Conservation (phyloP, 2,329 filamentous ascomycete species). For the Cadophora gregata region DNA sequence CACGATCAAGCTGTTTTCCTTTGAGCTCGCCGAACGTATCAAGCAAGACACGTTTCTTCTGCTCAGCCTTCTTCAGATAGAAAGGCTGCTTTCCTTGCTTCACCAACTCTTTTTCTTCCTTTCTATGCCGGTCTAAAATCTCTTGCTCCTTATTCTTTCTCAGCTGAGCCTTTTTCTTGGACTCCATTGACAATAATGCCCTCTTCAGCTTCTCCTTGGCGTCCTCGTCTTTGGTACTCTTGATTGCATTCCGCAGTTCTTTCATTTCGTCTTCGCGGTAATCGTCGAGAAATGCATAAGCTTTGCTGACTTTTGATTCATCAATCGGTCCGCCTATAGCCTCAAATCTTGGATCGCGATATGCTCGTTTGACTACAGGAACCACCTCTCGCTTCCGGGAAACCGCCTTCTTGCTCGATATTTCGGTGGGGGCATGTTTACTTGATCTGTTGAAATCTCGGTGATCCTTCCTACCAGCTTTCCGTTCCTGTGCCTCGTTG, state of each 20-base stretch:
- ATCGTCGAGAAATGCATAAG: conserved; percentile 87
- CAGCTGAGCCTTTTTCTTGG: conserved; percentile 72
- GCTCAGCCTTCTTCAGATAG: conserved; percentile 89
- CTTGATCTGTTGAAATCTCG: conserved; percentile 60
- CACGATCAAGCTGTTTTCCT: conserved; percentile 81
- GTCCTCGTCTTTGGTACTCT: conserved; percentile 68
- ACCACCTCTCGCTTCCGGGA: conserved; percentile 80
- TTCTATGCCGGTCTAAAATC: conserved; percentile 76
- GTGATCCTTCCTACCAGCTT: conserved; percentile 47
- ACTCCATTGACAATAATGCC: conserved; percentile 78
- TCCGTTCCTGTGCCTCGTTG: conserved; percentile 50
- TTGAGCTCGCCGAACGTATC: conserved; percentile 85
- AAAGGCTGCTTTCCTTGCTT: conserved; percentile 91
- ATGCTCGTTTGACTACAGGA: conserved; percentile 59
- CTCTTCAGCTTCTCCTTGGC: conserved; percentile 75
- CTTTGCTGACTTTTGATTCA: conserved; percentile 65
- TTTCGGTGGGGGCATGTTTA: conserved; percentile 88
- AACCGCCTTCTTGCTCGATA: conserved; percentile 83
- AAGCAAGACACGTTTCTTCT: conserved; percentile 83
- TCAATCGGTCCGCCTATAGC: conserved; percentile 62
- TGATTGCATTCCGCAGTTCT: conserved; percentile 71
- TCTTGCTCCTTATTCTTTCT: conserved; percentile 72
- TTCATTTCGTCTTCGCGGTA: conserved; percentile 86
- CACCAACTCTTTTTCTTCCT: conserved; percentile 83
- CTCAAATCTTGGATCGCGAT: conserved; percentile 90